Evolutionary conservation across 225 moss, liverwort and hornwort species (phyloP).

Genomic region (Straminergon stramineum): DNA sequence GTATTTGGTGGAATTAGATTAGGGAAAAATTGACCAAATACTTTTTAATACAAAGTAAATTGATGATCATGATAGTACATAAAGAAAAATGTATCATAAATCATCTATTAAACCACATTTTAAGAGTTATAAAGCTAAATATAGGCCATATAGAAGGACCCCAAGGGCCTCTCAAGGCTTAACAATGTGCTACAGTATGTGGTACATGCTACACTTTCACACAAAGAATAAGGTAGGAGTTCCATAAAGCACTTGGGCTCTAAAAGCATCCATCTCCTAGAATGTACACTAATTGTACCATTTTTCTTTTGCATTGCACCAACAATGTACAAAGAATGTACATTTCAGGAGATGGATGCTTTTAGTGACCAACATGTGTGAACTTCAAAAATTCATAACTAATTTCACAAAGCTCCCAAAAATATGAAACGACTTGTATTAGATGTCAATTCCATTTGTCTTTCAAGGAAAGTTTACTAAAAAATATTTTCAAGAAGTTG

Average conservation of each 20-base stretch:
- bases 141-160: too few species aligned
- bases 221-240: neutral
- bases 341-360: fast-evolving
- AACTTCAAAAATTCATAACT: neutral
- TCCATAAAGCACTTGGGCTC: fast-evolving
- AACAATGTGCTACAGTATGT: neutral
- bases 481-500: neutral
- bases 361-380: fast-evolving
- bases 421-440: neutral
- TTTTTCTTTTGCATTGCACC: neutral
- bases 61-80: too few species aligned
- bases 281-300: neutral
- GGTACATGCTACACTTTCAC: neutral
- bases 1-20: too few species aligned
- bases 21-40: too few species aligned
- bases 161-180: neutral
- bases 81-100: too few species aligned
- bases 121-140: too few species aligned
- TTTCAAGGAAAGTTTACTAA: neutral
- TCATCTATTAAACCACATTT: too few species aligned
- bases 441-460: fast-evolving
- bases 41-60: too few species aligned
- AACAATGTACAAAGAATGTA: neutral
- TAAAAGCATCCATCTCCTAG: neutral
- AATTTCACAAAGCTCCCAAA: neutral